Evolutionary conservation across 139 green algal species (phyloP).

Genomic region (Chlamydomonas urium): DNA sequence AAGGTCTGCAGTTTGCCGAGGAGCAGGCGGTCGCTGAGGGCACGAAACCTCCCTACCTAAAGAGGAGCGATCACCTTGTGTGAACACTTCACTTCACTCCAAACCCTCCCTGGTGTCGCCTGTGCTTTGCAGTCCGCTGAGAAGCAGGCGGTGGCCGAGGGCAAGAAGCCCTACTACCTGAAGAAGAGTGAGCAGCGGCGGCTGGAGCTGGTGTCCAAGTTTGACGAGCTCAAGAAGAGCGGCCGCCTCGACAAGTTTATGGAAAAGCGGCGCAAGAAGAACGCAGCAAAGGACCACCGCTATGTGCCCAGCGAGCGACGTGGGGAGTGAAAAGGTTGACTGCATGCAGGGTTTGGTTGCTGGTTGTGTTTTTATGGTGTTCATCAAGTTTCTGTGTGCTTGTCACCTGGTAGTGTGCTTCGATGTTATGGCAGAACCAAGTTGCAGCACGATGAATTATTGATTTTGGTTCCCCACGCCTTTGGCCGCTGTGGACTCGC

Average conservation of each 20-base stretch:
- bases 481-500: too few species aligned
- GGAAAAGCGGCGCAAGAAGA: constrained; percentile 80
- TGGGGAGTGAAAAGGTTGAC: background rate
- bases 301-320: constrained; percentile 29
- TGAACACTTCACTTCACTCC: too few species aligned
- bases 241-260: constrained; percentile 73
- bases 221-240: constrained; percentile 16
- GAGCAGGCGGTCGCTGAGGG: constrained; percentile 41
- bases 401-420: too few species aligned
- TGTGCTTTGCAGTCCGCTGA: background rate
- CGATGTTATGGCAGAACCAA: too few species aligned
- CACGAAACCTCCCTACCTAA: constrained; percentile 74
- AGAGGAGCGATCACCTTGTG: constrained; percentile 57
- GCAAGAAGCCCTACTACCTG: constrained; percentile 75
- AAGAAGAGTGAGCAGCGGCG: constrained; percentile 61
- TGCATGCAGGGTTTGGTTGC: too few species aligned
- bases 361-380: too few species aligned
- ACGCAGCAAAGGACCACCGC: constrained; percentile 83
- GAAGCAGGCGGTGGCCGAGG: constrained; percentile 39
- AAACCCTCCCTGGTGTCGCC: too few species aligned
- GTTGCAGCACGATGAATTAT: too few species aligned
- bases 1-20: too few species aligned
- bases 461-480: too few species aligned
- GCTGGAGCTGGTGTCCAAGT: constrained; percentile 70
- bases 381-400: too few species aligned